phyloP scores from a whole-genome alignment of 2,329 filamentous ascomycete genomes.

The Fusarium sp. region DNA sequence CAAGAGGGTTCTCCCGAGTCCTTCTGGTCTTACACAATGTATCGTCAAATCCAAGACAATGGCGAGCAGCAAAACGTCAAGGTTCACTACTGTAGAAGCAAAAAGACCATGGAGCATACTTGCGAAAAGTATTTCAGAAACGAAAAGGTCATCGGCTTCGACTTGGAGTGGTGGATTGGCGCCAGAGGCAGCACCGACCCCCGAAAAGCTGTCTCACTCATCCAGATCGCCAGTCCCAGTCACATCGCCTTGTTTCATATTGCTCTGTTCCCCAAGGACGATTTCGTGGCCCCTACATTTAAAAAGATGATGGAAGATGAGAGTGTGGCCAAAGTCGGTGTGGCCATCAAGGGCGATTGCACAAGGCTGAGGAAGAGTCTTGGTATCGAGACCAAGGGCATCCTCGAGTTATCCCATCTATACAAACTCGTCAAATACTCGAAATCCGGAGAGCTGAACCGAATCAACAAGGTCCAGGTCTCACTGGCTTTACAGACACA shows the following conservation, averaged over 20 bases:
- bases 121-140: slow-evolving; percentile 70
- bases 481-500: slow-evolving; percentile 74
- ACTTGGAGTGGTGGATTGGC: slow-evolving; percentile 81
- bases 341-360: slow-evolving; percentile 75
- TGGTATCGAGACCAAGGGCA: slow-evolving; percentile 68
- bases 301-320: slow-evolving; percentile 76
- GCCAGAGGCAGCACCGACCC: slow-evolving; percentile 58
- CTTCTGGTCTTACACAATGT: slow-evolving; percentile 75
- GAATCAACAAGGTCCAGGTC: slow-evolving; percentile 73
- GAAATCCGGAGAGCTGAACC: slow-evolving; percentile 55
- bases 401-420: slow-evolving; percentile 85
- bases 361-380: slow-evolving; percentile 74
- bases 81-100: slow-evolving; percentile 80
- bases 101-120: slow-evolving; percentile 72
- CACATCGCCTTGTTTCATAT: slow-evolving; percentile 85
- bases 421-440: slow-evolving; percentile 79
- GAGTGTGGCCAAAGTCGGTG: slow-evolving; percentile 77
- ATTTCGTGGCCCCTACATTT: slow-evolving; percentile 76
- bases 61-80: slow-evolving; percentile 63
- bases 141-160: slow-evolving; percentile 82
- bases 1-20: slow-evolving; percentile 56
- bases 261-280: slow-evolving; percentile 65
- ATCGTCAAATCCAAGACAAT: slow-evolving; percentile 60
- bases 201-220: slow-evolving; percentile 78
- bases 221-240: slow-evolving; percentile 82